A percentile compares a stretch with the other conserved stretches of the same genome.
phyloP scores from a whole-genome alignment of 306 rosid species.

The Spatholobus suberectus region DNA sequence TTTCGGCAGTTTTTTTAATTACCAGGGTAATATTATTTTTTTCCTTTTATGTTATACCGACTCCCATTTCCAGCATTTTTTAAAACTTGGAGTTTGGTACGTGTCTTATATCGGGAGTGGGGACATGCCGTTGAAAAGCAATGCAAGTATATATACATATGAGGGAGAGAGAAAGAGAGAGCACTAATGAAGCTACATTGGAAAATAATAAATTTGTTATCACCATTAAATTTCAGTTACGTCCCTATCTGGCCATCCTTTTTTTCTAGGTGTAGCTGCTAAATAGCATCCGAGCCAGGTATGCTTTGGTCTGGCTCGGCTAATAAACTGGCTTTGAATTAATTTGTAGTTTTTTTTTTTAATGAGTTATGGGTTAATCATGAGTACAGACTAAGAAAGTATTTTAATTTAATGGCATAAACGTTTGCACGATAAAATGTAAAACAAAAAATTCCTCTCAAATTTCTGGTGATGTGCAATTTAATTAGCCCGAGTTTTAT shows the following conservation, averaged over 20 bases:
- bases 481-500: no score
- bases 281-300: not conserved
- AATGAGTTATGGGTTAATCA: no score
- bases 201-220: not conserved
- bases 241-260: slow-evolving; percentile 16
- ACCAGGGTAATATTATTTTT: not conserved
- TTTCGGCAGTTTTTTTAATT: not conserved
- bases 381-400: no score
- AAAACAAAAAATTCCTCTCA: no score
- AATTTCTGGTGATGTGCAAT: no score
- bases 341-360: no score
- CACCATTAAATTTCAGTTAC: slow-evolving; percentile 28
- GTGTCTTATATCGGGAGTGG: slow-evolving; percentile 15
- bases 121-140: slow-evolving; percentile 31
- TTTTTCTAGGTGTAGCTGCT: not conserved
- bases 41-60: not conserved
- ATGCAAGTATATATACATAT: not conserved
- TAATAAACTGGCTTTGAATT: not conserved
- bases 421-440: no score
- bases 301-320: not conserved
- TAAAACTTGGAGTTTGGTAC: slow-evolving; percentile 17
- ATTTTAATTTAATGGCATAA: no score
- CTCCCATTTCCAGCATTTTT: not conserved
- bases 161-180: not conserved
- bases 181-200: not conserved